Evolutionary conservation across 2,329 filamentous ascomycete genomes (phyloP).

Genomic region (Diaporthe sp.): DNA sequence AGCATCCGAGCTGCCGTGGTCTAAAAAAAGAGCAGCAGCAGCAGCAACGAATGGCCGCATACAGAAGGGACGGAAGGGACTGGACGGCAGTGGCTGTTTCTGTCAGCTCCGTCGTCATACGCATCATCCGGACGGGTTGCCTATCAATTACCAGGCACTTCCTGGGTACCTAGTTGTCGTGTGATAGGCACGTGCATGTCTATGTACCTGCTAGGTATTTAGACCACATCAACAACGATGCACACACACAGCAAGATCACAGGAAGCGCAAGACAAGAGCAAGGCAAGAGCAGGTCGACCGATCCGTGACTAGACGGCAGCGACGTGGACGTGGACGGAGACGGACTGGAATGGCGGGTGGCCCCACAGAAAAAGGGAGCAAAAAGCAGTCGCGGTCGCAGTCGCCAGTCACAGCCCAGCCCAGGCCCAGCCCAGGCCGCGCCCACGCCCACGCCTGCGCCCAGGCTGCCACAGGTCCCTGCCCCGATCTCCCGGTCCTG

Average conservation of each 20-base stretch:
- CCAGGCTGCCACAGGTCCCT: constrained; percentile 4
- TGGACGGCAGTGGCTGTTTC: constrained; percentile 14
- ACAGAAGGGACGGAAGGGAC: constrained; percentile 5
- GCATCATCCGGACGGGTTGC: not conserved
- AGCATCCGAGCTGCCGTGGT: constrained; percentile 10
- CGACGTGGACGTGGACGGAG: constrained; percentile 16
- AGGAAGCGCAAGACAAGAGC: no score
- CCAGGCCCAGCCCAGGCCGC: constrained; percentile 6
- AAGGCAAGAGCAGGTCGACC: not conserved
- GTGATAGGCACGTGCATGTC: not conserved
- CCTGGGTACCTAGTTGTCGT: not conserved
- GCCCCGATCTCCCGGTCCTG: constrained; percentile 36
- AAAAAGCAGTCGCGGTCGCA: not conserved
- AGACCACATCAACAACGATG: not conserved
- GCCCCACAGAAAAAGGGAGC: constrained; percentile 31
- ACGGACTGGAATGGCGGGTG: constrained; percentile 25
- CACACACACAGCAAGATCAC: no score
- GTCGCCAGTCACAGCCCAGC: constrained; percentile 15
- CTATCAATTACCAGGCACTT: not conserved
- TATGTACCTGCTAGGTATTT: not conserved
- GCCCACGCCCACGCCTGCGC: constrained; percentile 1
- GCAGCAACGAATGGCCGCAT: constrained; percentile 3
- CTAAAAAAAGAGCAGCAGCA: constrained; percentile 31
- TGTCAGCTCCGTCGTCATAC: constrained; percentile 20
- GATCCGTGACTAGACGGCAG: not conserved